These are phyloP conservation scores for Yamadazyma laniorum DNA, from an alignment of 805 yeast species.

Conservation along the genomic window DNA sequence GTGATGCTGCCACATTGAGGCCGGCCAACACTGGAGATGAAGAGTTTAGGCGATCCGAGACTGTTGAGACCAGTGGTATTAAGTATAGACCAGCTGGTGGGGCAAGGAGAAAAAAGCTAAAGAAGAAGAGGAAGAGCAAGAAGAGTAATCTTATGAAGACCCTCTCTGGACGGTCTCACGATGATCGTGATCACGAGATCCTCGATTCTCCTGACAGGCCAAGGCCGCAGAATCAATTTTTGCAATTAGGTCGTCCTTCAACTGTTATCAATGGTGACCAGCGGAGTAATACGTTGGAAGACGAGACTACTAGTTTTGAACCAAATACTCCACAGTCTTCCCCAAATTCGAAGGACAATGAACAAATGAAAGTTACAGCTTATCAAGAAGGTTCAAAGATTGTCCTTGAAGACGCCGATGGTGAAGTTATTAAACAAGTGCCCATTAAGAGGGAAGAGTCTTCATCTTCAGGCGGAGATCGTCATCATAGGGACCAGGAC, in stretches of 20 bases:
- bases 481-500: slow-evolving; percentile 13
- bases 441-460: slow-evolving; percentile 29
- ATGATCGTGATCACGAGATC: slow-evolving; percentile 16
- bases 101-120: slow-evolving; percentile 50
- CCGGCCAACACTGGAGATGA: slow-evolving; percentile 13
- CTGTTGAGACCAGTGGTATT: slow-evolving; percentile 61
- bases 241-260: slow-evolving; percentile 35
- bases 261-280: slow-evolving; percentile 4
- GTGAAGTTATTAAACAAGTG: slow-evolving; percentile 68
- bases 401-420: slow-evolving; percentile 78
- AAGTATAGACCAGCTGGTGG: slow-evolving; percentile 76
- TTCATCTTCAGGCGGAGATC: too few species aligned
- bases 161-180: slow-evolving; percentile 20
- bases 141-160: slow-evolving; percentile 32
- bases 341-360: slow-evolving; percentile 4
- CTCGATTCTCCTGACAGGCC: slow-evolving; percentile 24
- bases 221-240: slow-evolving; percentile 39
- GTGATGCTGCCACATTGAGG: slow-evolving; percentile 28
- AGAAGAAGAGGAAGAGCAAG: slow-evolving; percentile 27
- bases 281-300: slow-evolving; percentile 6
- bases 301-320: slow-evolving; percentile 1
- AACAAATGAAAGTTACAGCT: slow-evolving; percentile 25
- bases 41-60: slow-evolving; percentile 28
- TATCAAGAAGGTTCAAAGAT: slow-evolving; percentile 66
- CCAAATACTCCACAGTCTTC: slow-evolving; percentile 1